A percentile compares a stretch with the other conserved stretches of the same genome.
These are phyloP conservation scores for Citrus cavaleriei DNA, from an alignment of 345 rosid genomes.

Conservation along the genomic window DNA sequence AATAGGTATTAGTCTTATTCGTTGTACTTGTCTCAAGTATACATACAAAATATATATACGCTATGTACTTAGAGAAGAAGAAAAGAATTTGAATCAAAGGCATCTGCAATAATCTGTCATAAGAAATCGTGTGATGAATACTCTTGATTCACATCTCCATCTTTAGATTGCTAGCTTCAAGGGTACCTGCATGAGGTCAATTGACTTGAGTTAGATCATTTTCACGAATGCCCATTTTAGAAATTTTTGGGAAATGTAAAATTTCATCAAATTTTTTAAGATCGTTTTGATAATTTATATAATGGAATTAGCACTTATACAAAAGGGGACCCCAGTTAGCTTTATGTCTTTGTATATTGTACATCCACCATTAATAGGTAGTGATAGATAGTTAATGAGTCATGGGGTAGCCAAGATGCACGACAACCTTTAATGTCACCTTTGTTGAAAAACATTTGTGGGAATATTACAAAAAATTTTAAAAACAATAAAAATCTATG, in stretches of 20 bases:
- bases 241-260: background rate
- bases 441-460: constrained; percentile 11
- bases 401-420: background rate
- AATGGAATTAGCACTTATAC: background rate
- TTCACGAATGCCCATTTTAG: background rate
- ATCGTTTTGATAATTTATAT: background rate
- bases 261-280: background rate
- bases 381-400: constrained; percentile 2
- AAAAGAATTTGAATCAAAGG: constrained; percentile 28
- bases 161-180: constrained; percentile 48
- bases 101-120: constrained; percentile 16
- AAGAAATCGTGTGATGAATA: constrained; percentile 11
- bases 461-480: background rate
- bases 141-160: constrained; percentile 48
- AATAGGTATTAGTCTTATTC: constrained; percentile 35
- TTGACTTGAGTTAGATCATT: too few species aligned
- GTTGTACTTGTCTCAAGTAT: constrained; percentile 32
- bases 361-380: background rate
- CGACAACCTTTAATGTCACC: constrained; percentile 4
- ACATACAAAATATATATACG: constrained; percentile 31
- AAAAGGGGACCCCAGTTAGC: background rate
- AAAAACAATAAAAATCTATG: constrained; percentile 21
- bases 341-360: constrained; percentile 4
- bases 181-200: constrained; percentile 40
- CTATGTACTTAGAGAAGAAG: constrained; percentile 24